Evolutionary conservation across 345 rosid species (phyloP).

Genomic region (Streptanthus diversifolius): DNA sequence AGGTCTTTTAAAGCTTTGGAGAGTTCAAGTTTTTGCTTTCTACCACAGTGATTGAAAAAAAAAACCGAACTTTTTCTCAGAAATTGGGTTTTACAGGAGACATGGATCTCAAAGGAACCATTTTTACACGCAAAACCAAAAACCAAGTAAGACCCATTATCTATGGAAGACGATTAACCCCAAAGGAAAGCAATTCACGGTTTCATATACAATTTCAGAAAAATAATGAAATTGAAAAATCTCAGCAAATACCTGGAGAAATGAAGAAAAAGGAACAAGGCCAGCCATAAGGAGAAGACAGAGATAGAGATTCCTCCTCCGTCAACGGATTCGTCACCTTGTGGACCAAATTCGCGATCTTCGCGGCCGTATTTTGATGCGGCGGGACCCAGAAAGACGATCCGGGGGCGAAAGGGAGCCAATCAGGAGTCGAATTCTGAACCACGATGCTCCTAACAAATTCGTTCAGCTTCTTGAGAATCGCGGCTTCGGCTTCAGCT

Average conservation of each 20-base stretch:
- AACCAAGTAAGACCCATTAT: not conserved
- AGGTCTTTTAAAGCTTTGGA: not conserved
- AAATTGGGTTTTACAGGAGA: not conserved
- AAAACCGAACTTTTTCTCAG: not conserved
- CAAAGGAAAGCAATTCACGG: not conserved
- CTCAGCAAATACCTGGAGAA: slow-evolving; percentile 31
- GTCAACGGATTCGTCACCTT: slow-evolving; percentile 32
- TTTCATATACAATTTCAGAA: too few species aligned
- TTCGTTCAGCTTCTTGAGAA: slow-evolving; percentile 37
- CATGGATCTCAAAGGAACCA: not conserved
- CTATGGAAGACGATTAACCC: not conserved
- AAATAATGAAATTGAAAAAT: too few species aligned
- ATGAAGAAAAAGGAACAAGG: slow-evolving; percentile 42
- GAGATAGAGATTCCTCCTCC: slow-evolving; percentile 39
- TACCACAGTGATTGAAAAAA: not conserved
- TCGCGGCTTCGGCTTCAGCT: slow-evolving; percentile 27
- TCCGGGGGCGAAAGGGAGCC: slow-evolving; percentile 51
- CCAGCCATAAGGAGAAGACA: slow-evolving; percentile 40
- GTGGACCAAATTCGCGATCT: slow-evolving; percentile 28
- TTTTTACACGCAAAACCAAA: not conserved
- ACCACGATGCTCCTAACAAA: slow-evolving; percentile 37
- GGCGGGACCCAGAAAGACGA: slow-evolving; percentile 54
- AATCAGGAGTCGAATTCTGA: slow-evolving; percentile 43
- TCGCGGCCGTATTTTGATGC: slow-evolving; percentile 7
- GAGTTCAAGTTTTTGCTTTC: not conserved